phyloP scores from a whole-genome alignment of 1,284 basidiomycete species.

The Apiotrichum porosum region DNA sequence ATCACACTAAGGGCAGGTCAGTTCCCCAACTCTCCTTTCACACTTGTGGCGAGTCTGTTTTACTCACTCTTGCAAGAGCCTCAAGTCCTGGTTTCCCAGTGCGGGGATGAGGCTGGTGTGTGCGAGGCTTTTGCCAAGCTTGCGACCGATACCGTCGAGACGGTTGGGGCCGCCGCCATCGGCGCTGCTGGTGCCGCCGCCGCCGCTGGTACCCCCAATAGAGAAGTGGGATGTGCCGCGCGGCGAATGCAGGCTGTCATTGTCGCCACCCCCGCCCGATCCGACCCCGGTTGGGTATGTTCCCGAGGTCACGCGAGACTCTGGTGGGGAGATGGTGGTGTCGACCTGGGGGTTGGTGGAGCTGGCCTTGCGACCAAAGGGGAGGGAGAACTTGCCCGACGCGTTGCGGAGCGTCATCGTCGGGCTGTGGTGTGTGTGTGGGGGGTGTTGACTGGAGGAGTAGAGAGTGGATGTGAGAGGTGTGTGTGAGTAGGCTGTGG shows the following conservation, averaged over 20 bases:
- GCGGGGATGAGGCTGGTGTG: constrained; percentile 56
- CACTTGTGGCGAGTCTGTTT: not conserved
- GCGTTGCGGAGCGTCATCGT: constrained; percentile 33
- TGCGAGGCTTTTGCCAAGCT: constrained; percentile 41
- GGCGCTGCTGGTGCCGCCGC: constrained; percentile 4
- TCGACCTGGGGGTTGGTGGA: no score
- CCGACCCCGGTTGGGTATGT: no score
- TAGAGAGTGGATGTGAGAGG: no score
- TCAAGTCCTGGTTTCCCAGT: constrained; percentile 75
- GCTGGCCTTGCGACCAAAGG: constrained; percentile 30
- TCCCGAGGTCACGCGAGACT: no score
- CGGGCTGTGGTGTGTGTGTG: no score
- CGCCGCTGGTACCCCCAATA: not conserved
- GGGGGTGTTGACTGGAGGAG: no score
- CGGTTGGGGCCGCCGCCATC: constrained; percentile 11
- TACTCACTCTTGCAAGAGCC: constrained; percentile 61
- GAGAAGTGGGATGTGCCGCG: not conserved
- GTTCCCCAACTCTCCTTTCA: not conserved
- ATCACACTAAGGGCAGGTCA: constrained; percentile 60
- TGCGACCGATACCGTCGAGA: constrained; percentile 31
- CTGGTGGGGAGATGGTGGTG: no score
- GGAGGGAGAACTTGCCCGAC: constrained; percentile 40
- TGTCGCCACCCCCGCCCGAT: no score
- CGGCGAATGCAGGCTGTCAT: not conserved
- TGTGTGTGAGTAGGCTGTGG: no score